A percentile compares a stretch with the other conserved stretches of the same genome.
These are phyloP conservation scores for Tetrapisispora iriomotensis DNA, from an alignment of 805 yeast genomes.

Conservation along the genomic window DNA sequence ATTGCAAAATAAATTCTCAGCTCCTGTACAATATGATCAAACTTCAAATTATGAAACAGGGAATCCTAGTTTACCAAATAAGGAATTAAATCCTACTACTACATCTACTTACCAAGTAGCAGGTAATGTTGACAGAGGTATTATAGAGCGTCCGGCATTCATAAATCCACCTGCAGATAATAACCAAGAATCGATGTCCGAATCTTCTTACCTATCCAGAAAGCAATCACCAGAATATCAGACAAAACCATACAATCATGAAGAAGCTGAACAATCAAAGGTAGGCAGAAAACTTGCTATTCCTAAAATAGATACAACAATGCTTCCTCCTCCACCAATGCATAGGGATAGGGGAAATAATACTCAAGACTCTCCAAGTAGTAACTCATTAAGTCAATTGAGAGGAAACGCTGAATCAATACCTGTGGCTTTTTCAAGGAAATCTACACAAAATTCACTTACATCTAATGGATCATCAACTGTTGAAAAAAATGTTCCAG, in stretches of 20 bases:
- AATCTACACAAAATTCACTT: too few relatives aligned
- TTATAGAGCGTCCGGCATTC: too few relatives aligned
- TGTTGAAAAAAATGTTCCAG: too few relatives aligned
- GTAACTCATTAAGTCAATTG: too few relatives aligned
- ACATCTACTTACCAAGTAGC: background rate
- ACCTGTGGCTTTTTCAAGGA: background rate
- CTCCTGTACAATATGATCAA: background rate
- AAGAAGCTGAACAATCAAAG: conserved; percentile 8
- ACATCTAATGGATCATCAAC: too few relatives aligned
- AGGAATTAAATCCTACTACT: background rate
- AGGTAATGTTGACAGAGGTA: background rate
- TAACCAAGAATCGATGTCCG: too few relatives aligned
- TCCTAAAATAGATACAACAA: conserved; percentile 10
- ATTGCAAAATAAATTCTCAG: background rate
- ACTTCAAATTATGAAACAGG: background rate
- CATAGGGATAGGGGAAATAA: conserved; percentile 16
- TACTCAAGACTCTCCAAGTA: background rate
- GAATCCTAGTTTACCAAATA: background rate
- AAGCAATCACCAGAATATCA: conserved; percentile 6
- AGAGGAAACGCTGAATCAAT: background rate
- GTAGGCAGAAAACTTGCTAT: conserved; percentile 6
- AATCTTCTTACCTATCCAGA: conserved; percentile 3
- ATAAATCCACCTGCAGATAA: too few relatives aligned
- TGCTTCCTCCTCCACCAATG: conserved; percentile 25
- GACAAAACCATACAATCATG: conserved; percentile 16